Evolutionary conservation across 176 grass and related monocot species (phyloP).

Genomic region (barley (Hordeum vulgare)): MorexV3_pseudomolecules_assembly NC_058519.1:49500609-49501108

Average conservation of each 20-base stretch:
- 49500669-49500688: background rate
- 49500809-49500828: background rate
- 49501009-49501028: slow-evolving; percentile 20
- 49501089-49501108: slow-evolving; percentile 39
- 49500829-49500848: background rate
- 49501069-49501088: slow-evolving; percentile 32
- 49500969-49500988: background rate
- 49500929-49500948: too few species aligned
- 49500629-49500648: background rate
- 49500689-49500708: background rate
- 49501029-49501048: background rate
- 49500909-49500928: background rate
- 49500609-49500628: background rate
- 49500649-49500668: background rate
- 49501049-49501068: slow-evolving; percentile 16
- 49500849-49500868: background rate
- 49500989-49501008: background rate
- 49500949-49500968: background rate
- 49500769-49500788: background rate
- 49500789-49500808: background rate
- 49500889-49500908: background rate
- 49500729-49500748: background rate
- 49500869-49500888: background rate
- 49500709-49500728: background rate
- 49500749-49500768: too few species aligned